These are phyloP conservation scores for Neurospora sp. DNA, from an alignment of 495 filamentous ascomycete species.

Conservation along the genomic window DNA sequence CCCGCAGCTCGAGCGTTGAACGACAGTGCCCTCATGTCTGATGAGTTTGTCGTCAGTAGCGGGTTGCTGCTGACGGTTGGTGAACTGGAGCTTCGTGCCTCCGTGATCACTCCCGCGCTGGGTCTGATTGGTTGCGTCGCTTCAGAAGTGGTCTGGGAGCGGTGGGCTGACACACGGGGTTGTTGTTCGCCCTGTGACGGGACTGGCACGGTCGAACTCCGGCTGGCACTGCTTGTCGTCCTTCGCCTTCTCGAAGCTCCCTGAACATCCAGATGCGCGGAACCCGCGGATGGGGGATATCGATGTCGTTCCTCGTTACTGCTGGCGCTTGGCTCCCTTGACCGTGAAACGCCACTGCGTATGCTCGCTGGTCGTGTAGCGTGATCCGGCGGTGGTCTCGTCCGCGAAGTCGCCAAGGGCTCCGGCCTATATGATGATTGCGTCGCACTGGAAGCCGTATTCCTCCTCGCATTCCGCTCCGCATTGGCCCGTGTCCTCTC, in stretches of 20 bases:
- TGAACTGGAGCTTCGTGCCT: slow-evolving; percentile 30
- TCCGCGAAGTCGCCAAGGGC: slow-evolving; percentile 6
- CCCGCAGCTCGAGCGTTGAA: slow-evolving; percentile 18
- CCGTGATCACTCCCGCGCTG: slow-evolving; percentile 27
- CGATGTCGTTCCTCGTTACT: slow-evolving; percentile 32
- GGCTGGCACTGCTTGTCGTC: slow-evolving; percentile 28
- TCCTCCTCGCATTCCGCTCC: slow-evolving; percentile 24
- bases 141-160: slow-evolving; percentile 41
- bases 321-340: slow-evolving; percentile 27
- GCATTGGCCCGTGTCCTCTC: slow-evolving; percentile 31
- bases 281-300: slow-evolving; percentile 31
- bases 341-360: slow-evolving; percentile 21
- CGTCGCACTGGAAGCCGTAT: slow-evolving; percentile 18
- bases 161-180: slow-evolving; percentile 29
- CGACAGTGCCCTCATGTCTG: slow-evolving; percentile 5
- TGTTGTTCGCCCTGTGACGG: slow-evolving; percentile 25
- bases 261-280: slow-evolving; percentile 35
- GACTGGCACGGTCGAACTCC: slow-evolving; percentile 35
- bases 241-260: slow-evolving; percentile 31
- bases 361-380: slow-evolving; percentile 26
- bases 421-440: slow-evolving; percentile 27
- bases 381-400: slow-evolving; percentile 20
- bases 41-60: slow-evolving; percentile 3
- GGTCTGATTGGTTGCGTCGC: slow-evolving; percentile 24
- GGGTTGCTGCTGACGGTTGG: slow-evolving; percentile 8